A percentile compares a stretch with the other conserved stretches of the same genome.
phyloP scores from a whole-genome alignment of 2,329 filamentous ascomycete genomes.

The Aspergillus costaricaensis region DNA sequence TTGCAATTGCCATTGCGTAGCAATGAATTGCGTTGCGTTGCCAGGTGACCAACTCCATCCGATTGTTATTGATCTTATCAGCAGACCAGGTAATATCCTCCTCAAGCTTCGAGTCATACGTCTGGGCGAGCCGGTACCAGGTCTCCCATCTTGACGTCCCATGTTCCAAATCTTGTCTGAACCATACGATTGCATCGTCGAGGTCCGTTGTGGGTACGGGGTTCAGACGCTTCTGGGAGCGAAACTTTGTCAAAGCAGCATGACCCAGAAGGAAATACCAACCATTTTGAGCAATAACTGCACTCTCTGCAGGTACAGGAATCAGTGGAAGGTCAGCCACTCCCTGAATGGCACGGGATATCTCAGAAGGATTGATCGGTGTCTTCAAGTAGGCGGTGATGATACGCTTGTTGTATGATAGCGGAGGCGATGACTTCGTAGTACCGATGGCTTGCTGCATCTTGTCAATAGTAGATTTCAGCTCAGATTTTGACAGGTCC shows the following conservation, averaged over 20 bases:
- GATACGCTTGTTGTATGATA: conserved; percentile 84
- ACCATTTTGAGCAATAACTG: conserved; percentile 71
- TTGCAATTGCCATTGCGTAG: conserved; percentile 69
- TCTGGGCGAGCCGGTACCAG: conserved; percentile 86
- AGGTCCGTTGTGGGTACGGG: conserved; percentile 81
- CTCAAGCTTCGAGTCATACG: conserved; percentile 83
- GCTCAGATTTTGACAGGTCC: conserved; percentile 85
- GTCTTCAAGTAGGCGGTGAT: conserved; percentile 79
- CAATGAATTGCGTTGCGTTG: conserved; percentile 84
- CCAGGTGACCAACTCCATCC: conserved; percentile 70
- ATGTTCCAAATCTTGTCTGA: conserved; percentile 80
- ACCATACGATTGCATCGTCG: conserved; percentile 75
- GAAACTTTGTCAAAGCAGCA: conserved; percentile 83
- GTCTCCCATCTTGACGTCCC: conserved; percentile 82
- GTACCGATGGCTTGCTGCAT: conserved; percentile 82
- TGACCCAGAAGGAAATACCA: conserved; percentile 94
- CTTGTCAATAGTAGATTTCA: conserved; percentile 87
- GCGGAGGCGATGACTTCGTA: conserved; percentile 74
- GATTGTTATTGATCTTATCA: conserved; percentile 86
- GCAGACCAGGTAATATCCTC: conserved; percentile 86
- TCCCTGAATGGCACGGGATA: conserved; percentile 81
- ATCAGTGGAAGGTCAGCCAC: conserved; percentile 73
- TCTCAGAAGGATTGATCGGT: conserved; percentile 75
- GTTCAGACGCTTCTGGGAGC: conserved; percentile 73
- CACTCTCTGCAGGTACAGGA: conserved; percentile 68